phyloP scores from a whole-genome alignment of 768 basidiomycete genomes.

The Mrakia blollopis region DNA sequence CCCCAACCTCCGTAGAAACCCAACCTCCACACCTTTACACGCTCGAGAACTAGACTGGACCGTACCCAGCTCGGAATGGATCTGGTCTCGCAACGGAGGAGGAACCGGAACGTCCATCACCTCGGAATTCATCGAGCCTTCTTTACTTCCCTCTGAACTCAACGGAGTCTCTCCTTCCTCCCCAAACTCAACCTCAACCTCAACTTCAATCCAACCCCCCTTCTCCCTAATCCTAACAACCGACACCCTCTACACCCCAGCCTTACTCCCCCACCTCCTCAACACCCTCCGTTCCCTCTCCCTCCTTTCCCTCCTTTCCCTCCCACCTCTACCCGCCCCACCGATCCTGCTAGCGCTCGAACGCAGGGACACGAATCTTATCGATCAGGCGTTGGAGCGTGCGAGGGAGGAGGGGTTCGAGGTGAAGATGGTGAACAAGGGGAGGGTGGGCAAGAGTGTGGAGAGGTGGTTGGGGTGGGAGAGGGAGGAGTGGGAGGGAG shows the following conservation, averaged over 20 bases:
- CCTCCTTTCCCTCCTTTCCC: slow-evolving; percentile 36
- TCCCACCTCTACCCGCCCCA: slow-evolving; percentile 41
- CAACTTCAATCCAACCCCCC: slow-evolving; percentile 46
- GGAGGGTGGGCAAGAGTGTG: slow-evolving; percentile 59
- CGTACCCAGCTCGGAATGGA: slow-evolving; percentile 55
- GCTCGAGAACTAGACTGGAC: slow-evolving; percentile 70
- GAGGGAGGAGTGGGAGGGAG: slow-evolving; percentile 67
- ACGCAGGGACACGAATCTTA: slow-evolving; percentile 64
- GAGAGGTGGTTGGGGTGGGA: slow-evolving; percentile 59
- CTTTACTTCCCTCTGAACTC: background rate
- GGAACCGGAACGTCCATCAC: slow-evolving; percentile 41
- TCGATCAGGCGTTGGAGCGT: slow-evolving; percentile 56
- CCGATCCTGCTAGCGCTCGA: slow-evolving; percentile 65
- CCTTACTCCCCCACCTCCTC: slow-evolving; percentile 64
- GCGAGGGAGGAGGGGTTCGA: slow-evolving; percentile 55
- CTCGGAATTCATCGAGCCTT: slow-evolving; percentile 7
- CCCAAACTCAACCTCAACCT: too few relatives aligned
- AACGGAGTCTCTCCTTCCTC: background rate
- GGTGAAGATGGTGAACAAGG: slow-evolving; percentile 56
- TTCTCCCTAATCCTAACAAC: slow-evolving; percentile 76
- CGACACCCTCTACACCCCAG: slow-evolving; percentile 68
- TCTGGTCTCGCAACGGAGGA: slow-evolving; percentile 51
- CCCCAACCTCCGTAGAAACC: slow-evolving; percentile 53
- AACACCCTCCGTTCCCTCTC: slow-evolving; percentile 59
- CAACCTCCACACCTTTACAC: slow-evolving; percentile 44